Evolutionary conservation across 257 asterid species (phyloP).

Genomic region (Solanum commersonii): DNA sequence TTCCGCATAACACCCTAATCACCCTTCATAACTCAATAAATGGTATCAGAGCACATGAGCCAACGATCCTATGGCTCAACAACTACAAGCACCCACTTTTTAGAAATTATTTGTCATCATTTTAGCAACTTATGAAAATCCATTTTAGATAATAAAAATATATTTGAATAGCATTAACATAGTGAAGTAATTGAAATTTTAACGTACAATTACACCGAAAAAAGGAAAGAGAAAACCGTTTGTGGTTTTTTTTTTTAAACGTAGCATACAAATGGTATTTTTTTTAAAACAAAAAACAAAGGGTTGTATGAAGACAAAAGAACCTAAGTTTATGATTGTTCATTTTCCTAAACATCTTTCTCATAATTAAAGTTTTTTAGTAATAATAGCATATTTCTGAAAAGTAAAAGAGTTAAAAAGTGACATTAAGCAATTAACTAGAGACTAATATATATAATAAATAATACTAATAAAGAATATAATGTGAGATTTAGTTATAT

Average conservation of each 20-base stretch:
- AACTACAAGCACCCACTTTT: not conserved
- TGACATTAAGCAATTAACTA: too few species aligned
- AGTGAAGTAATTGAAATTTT: not conserved
- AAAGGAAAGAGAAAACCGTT: not conserved
- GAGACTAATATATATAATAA: too few species aligned
- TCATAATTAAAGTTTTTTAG: not conserved
- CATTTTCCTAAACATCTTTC: not conserved
- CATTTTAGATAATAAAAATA: not conserved
- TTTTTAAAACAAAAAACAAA: too few species aligned
- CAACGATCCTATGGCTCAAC: too few species aligned
- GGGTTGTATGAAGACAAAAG: not conserved
- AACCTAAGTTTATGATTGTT: not conserved
- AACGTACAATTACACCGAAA: not conserved
- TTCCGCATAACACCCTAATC: too few species aligned
- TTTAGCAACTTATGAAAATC: not conserved
- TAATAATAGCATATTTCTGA: not conserved
- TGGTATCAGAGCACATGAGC: too few species aligned
- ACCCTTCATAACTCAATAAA: too few species aligned
- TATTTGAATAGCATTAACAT: not conserved
- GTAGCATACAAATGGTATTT: not conserved
- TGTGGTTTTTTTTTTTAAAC: too few species aligned
- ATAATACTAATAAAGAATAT: not conserved
- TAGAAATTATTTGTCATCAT: not conserved
- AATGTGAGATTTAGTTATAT: not conserved
- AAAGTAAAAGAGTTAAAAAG: too few species aligned